Evolutionary conservation across 306 rosid species (phyloP), one percentile per base, ranked within the genome.

Genomic region (Ammopiptanthus mongolicus): DNA sequence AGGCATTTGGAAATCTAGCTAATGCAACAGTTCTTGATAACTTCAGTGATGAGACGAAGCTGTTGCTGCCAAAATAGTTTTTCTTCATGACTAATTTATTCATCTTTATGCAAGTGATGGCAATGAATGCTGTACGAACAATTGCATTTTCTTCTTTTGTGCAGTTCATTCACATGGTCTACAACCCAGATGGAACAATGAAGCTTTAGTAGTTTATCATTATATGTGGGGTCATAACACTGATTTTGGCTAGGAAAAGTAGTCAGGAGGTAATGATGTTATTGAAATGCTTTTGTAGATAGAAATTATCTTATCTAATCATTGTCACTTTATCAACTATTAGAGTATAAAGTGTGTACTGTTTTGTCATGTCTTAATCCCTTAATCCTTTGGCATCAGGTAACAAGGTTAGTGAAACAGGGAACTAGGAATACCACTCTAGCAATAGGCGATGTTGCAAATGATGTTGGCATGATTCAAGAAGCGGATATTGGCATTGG

Each of bases 1-100:
- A 97, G 97, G 87, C 92, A 10, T 93, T 91, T 81, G 98, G 98
- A 14, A 89, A 89, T 79, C 64, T 80, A 19, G 70, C 96, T 1
- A 31, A 17, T 83, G 80, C 69, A 61, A 82, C 92, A 5, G 1
- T 93, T 84, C 81, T 91, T 68, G 4, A 55, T 1, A 93, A 87
- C 78, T 91, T 89, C 36, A 71, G 89, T 82, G 65, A 64, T 13
- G 76, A 0, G 60, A 39, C 28, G 0, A 77, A 71, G 68, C 82
- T 76, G 42, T 57, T 88, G 62, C 80, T 93, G 3, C 90, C 96
- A 17, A 87, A 78, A 74, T 87, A 93, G 96, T 88, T 91, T 76
- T 87, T 91, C 76, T 23, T 86, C 8, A 85, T 86, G 85, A 93
- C 78, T 79, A 86, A 93, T 80, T n/a, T 82, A 18, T 87, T 86